Evolutionary conservation across 192 early-diverging fungal genomes (phyloP).

Genomic region (Linnemannia zychae): DNA sequence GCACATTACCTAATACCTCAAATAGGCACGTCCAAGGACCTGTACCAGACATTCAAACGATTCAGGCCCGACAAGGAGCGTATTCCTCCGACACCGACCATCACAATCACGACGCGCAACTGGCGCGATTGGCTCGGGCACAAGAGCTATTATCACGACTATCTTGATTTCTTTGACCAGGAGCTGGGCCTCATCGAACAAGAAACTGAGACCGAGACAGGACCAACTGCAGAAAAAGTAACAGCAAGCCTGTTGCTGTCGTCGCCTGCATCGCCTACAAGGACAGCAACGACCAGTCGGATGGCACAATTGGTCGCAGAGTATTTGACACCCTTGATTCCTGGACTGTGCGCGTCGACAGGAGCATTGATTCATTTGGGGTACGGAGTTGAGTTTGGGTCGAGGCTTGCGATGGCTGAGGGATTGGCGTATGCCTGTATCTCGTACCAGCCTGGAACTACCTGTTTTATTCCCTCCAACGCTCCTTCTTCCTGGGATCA

Average conservation of each 20-base stretch:
- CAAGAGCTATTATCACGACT: constrained; percentile 54
- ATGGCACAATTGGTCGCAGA: constrained; percentile 40
- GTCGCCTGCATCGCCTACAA: constrained; percentile 8
- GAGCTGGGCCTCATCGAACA: constrained; percentile 30
- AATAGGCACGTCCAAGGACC: constrained; percentile 29
- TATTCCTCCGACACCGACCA: constrained; percentile 45
- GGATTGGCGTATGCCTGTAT: constrained; percentile 47
- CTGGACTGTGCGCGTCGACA: constrained; percentile 43
- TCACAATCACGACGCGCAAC: constrained; percentile 42
- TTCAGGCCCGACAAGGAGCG: constrained; percentile 51
- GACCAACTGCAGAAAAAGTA: too few relatives aligned
- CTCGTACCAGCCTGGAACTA: constrained; percentile 40
- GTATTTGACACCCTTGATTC: constrained; percentile 40
- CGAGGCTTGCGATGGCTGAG: constrained; percentile 31
- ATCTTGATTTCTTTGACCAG: constrained; percentile 50
- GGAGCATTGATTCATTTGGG: constrained; percentile 46
- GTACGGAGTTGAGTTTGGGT: constrained; percentile 49
- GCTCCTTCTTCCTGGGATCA: constrained; percentile 9
- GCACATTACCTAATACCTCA: constrained; percentile 1
- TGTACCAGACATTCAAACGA: constrained; percentile 41
- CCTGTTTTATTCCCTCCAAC: constrained; percentile 31
- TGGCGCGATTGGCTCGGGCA: constrained; percentile 53
- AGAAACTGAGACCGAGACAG: background rate
- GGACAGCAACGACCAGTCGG: background rate
- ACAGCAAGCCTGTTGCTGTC: background rate